Base-by-base conservation (phyloP, 2,329 filamentous ascomycete species). In the Graphium sp. region DNA sequence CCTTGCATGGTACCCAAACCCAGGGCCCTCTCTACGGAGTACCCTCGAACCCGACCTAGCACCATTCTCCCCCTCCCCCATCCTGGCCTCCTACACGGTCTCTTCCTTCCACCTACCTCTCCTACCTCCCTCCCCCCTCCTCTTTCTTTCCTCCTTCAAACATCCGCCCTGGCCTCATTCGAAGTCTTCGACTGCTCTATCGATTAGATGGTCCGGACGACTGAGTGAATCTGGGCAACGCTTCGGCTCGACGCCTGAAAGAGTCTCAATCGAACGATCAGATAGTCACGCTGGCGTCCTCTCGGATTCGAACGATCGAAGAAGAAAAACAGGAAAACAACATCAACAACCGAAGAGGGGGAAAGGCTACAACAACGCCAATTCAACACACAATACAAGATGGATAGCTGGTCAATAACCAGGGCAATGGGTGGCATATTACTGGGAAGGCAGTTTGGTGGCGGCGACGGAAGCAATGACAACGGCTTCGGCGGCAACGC, bases 121-220 rank as follows among this genome's bases (percentile, higher is more conserved):
- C 35, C 39, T 18, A 18, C 13, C 23, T 24, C 29, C 14, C 23
- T 16, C 24, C 14, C 20, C 22, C 13, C 18, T 28, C 26, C 15
- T 24, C 29, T 24, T n/a, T 17, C 22, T 16, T 32, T 17, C 22
- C 15, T 12, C 20, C 31, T 24, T 22, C 13, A 16, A 15, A 28
- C 25, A 24, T 17, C 25, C n/a, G 20, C 13, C 20, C 25, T 19
- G n/a, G 17, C 25, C 15, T 27, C 25, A 19, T 19, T 18, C 25
- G n/a, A n/a, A n/a, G 15, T 17, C 30, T 27, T 16, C 6, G 16
- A 26, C 18, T 28, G 30, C 32, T 39, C 27, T 34, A 43, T 45
- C 42, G 47, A 41, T 46, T 59, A 52, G 51, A 60, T 59, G 55
- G 37, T 40, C 31, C 23, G 30, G 34, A 35, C 33, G 20, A 35